Evolutionary conservation across 768 basidiomycete genomes (phyloP).

Genomic region (Suillus lakei): DNA sequence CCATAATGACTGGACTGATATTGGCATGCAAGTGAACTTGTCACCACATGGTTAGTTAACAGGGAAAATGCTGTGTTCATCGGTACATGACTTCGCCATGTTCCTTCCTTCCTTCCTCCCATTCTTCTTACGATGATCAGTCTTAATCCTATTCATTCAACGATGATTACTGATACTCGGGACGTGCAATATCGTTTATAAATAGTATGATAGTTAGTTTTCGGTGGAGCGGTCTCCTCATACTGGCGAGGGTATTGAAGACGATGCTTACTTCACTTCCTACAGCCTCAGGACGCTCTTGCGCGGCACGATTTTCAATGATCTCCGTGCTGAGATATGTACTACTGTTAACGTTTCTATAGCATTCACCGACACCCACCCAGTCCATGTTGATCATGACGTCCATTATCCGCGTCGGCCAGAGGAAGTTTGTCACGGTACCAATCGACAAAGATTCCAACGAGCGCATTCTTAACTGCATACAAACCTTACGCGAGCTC

Average conservation of each 20-base stretch:
- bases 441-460: constrained; percentile 98
- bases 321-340: background rate
- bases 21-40: too few relatives aligned
- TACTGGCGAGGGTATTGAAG: background rate
- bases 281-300: too few relatives aligned
- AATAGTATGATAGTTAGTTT: background rate
- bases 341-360: background rate
- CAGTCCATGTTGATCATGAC: constrained; percentile 98
- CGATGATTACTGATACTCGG: too few relatives aligned
- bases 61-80: too few relatives aligned
- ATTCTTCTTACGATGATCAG: too few relatives aligned
- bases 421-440: constrained; percentile 90
- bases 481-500: constrained; percentile 88
- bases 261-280: too few relatives aligned
- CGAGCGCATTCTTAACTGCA: constrained; percentile 95
- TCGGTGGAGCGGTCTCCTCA: background rate
- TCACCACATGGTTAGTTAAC: too few relatives aligned
- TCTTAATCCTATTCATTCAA: too few relatives aligned
- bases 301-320: too few relatives aligned
- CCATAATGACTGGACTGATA: too few relatives aligned
- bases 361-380: background rate
- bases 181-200: constrained; percentile 31
- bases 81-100: too few relatives aligned
- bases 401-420: constrained; percentile 93
- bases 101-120: too few relatives aligned